phyloP scores from a whole-genome alignment of 2,329 filamentous ascomycete genomes.

The Coniochaeta sp. region DNA sequence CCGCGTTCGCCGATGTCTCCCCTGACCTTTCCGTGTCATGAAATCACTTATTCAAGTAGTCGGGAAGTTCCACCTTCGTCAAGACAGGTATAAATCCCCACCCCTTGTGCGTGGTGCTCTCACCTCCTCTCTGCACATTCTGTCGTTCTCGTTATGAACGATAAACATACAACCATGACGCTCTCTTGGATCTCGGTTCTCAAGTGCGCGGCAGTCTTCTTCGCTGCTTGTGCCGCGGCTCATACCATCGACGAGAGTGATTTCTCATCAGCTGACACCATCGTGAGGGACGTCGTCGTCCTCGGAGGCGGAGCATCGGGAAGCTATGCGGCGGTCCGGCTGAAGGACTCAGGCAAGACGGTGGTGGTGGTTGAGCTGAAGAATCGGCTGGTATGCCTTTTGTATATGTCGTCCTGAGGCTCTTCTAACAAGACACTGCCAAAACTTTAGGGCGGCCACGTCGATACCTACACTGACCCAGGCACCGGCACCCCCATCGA shows the following conservation, averaged over 20 bases:
- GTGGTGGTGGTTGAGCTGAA: slow-evolving; percentile 13
- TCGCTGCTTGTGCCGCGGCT: background rate
- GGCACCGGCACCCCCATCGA: slow-evolving; percentile 9
- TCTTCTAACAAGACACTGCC: background rate
- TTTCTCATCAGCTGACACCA: background rate
- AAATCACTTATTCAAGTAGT: too few relatives aligned
- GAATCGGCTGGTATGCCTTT: background rate
- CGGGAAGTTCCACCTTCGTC: background rate
- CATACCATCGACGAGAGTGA: background rate
- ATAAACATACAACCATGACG: background rate
- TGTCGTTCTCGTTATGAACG: background rate
- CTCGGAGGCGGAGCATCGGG: slow-evolving; percentile 15
- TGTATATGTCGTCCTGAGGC: background rate
- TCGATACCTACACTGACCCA: slow-evolving; percentile 11
- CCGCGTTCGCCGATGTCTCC: too few relatives aligned
- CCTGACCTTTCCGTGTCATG: too few relatives aligned
- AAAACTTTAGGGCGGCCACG: slow-evolving; percentile 13
- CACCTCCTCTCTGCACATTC: too few relatives aligned
- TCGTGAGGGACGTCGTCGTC: slow-evolving; percentile 11
- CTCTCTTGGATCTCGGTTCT: background rate
- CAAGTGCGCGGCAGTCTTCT: background rate
- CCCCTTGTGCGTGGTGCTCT: too few relatives aligned
- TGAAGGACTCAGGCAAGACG: slow-evolving; percentile 11
- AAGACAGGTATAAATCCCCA: background rate
- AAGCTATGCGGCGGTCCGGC: slow-evolving; percentile 10